These are phyloP conservation scores for Croton laevigatus DNA, from an alignment of 441 rosid species.

Conservation along the genomic window DNA sequence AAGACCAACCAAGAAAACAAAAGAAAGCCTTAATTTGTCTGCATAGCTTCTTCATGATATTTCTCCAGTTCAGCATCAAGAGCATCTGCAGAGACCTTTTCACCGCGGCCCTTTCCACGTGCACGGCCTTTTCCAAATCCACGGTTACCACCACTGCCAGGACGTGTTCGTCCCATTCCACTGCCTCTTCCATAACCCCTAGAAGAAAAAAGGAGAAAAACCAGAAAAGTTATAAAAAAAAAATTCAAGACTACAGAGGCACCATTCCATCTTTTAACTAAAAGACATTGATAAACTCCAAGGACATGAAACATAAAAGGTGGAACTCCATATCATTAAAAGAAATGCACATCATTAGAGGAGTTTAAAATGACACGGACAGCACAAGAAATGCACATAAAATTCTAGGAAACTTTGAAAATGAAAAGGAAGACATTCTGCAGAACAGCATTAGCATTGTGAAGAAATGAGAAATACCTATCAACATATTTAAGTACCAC, in stretches of 20 bases:
- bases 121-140: conserved; percentile 65
- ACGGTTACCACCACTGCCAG: conserved; percentile 44
- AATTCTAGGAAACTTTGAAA: too few species aligned
- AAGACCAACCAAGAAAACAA: conserved; percentile 23
- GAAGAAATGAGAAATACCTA: not conserved
- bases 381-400: not conserved
- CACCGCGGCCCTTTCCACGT: conserved; percentile 69
- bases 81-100: conserved; percentile 82
- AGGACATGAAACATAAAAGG: not conserved
- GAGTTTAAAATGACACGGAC: not conserved
- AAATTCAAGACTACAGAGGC: not conserved
- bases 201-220: conserved; percentile 6
- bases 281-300: not conserved
- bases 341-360: not conserved
- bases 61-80: conserved; percentile 94
- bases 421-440: not conserved
- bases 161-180: conserved; percentile 47
- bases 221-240: not conserved
- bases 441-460: not conserved
- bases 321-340: not conserved
- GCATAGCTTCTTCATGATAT: conserved; percentile 74
- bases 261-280: too few species aligned
- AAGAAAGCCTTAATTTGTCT: conserved; percentile 48
- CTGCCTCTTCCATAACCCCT: conserved; percentile 62
- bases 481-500: not conserved